These are phyloP conservation scores for Geranium brycei DNA, from an alignment of 345 rosid genomes.

Conservation along the genomic window DNA sequence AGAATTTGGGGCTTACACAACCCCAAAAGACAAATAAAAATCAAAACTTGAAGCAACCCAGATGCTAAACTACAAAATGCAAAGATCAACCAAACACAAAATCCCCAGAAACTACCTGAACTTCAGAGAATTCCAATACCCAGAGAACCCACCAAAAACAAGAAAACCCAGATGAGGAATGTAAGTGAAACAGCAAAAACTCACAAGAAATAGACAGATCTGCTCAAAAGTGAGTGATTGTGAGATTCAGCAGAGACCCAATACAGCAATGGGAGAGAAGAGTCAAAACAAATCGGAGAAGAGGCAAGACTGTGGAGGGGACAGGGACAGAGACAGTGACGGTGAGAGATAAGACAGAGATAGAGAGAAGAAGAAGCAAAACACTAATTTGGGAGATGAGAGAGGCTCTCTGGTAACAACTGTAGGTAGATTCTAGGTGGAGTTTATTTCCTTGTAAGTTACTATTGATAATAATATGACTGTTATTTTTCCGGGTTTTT, in stretches of 20 bases:
- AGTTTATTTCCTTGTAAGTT: too few relatives aligned
- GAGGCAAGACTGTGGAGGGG: too few relatives aligned
- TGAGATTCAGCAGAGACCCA: background rate
- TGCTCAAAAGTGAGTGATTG: background rate
- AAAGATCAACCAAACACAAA: background rate
- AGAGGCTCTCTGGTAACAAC: background rate
- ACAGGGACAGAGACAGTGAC: background rate
- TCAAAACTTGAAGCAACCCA: conserved; percentile 3
- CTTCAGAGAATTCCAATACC: background rate
- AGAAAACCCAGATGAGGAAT: background rate
- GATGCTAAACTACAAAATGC: conserved; percentile 8
- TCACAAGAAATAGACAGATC: too few relatives aligned
- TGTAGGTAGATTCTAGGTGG: too few relatives aligned
- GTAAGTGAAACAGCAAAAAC: background rate
- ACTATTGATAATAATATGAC: too few relatives aligned
- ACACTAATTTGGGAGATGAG: background rate
- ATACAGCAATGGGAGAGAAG: too few relatives aligned
- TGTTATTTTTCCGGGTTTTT: too few relatives aligned
- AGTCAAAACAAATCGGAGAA: too few relatives aligned
- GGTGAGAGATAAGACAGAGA: background rate
- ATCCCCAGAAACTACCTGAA: background rate
- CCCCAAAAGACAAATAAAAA: background rate
- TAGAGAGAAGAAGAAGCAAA: background rate
- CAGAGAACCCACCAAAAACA: background rate
- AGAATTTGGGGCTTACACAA: background rate